Evolutionary conservation across 192 early-diverging fungal species (phyloP), one percentile per base, ranked within the genome.

Genomic region (Endogone sp.): DNA sequence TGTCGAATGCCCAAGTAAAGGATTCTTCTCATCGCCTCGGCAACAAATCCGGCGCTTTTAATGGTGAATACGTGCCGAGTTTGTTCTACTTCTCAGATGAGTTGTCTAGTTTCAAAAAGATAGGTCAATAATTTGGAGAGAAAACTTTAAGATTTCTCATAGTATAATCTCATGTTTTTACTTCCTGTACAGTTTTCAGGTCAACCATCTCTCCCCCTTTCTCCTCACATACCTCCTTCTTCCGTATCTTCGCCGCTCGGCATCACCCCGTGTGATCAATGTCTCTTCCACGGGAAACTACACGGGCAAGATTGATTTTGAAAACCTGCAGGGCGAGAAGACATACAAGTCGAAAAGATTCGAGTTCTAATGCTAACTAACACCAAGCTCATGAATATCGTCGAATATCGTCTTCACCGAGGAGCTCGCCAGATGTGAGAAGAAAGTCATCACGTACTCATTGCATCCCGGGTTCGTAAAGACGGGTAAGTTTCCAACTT

Each of bases 191-290:
- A 67, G 65, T n/a, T 29, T 67, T 26, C 65, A 67, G 23, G 24
- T 67, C 23, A 67, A 67, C 21, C 65, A 67, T 26, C 65, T 67
- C 24, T 23, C 49, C 23, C 65, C 29, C 1, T 56, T 67, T 23
- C 65, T 67, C 3, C 28, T 67, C 26, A 67, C 65, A 2, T 24
- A 49, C 37, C 54, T 37, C 44, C 29, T 67, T 11, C n/a, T 56
- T 21, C 65, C 65, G 3, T 21, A 56, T 8, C 20, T 67, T 4
- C 24, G 21, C 22, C 22, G 29, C 1, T 22, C 32, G 21, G 22
- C 65, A 20, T 29, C 22, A n/a, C 54, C 65, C 0, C 65, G 65
- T 6, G 54, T 67, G 16, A 27, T 67, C 65, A 57, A 22, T 11
- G 26, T 56, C 23, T 22, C 31, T 8, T 67, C 65, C 20, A 56